These are phyloP conservation scores for Flammula alnicola DNA, from an alignment of 1,284 basidiomycete species.

Conservation along the genomic window DNA sequence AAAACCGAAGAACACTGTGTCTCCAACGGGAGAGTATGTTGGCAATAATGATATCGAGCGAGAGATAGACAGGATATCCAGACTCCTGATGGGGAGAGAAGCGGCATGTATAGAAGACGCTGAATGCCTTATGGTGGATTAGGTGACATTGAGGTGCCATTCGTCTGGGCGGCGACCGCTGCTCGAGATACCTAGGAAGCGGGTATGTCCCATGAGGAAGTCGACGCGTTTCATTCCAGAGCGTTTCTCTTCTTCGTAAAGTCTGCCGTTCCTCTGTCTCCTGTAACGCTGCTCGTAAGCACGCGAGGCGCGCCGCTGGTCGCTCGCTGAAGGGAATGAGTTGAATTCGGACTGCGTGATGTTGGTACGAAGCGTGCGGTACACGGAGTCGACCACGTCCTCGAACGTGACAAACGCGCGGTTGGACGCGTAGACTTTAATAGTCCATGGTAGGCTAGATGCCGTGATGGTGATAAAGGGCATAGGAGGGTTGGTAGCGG, in stretches of 20 bases:
- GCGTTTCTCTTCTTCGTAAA: conserved; percentile 39
- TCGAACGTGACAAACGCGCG: conserved; percentile 31
- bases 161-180: conserved; percentile 20
- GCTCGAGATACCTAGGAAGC: conserved; percentile 35
- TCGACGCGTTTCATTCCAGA: conserved; percentile 45
- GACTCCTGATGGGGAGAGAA: too few relatives aligned
- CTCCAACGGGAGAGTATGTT: too few relatives aligned
- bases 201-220: conserved; percentile 37
- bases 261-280: conserved; percentile 29
- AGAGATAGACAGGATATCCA: too few relatives aligned
- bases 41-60: too few relatives aligned
- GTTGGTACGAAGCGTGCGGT: conserved; percentile 31
- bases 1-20: too few relatives aligned
- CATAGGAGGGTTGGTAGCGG: conserved; percentile 34
- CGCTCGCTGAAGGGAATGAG: conserved; percentile 33
- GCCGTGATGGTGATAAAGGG: conserved; percentile 25
- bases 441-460: conserved; percentile 28
- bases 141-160: conserved; percentile 23
- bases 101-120: too few relatives aligned
- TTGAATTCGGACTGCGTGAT: conserved; percentile 45
- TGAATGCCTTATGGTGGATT: too few relatives aligned
- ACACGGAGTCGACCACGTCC: conserved; percentile 33
- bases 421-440: conserved; percentile 27
- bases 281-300: conserved; percentile 49
- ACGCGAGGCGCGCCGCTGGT: conserved; percentile 39